These are phyloP conservation scores for Auriscalpium orientale DNA, from an alignment of 768 basidiomycete species.

Conservation along the genomic window DNA sequence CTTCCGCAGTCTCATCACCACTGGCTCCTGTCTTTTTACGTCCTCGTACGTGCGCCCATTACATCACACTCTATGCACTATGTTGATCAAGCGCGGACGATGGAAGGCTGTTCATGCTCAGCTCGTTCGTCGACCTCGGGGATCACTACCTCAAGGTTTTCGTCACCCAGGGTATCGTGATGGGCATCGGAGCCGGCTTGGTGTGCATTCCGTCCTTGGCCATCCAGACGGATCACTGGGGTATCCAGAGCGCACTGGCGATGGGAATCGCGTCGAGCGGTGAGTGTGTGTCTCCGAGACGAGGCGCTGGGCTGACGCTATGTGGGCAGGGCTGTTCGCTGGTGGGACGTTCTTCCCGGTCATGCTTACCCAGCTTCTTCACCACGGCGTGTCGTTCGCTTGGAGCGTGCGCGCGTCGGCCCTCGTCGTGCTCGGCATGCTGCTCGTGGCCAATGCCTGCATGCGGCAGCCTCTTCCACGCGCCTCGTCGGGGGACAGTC, in stretches of 20 bases:
- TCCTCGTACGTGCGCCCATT: slow-evolving; percentile 18
- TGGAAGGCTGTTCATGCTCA: slow-evolving; percentile 20
- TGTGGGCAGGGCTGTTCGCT: slow-evolving; percentile 20
- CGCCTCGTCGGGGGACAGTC: background rate
- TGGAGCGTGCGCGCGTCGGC: slow-evolving; percentile 33
- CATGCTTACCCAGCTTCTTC: slow-evolving; percentile 23
- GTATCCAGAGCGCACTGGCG: slow-evolving; percentile 27
- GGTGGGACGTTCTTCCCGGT: slow-evolving; percentile 30
- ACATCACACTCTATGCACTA: slow-evolving; percentile 12
- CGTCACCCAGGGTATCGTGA: slow-evolving; percentile 42
- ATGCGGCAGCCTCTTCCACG: slow-evolving; percentile 14
- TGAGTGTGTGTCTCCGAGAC: slow-evolving; percentile 20
- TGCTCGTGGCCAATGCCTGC: slow-evolving; percentile 14
- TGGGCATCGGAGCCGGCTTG: slow-evolving; percentile 39
- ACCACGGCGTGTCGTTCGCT: slow-evolving; percentile 28
- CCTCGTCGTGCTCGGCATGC: slow-evolving; percentile 14
- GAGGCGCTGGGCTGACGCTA: background rate
- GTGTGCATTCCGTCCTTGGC: slow-evolving; percentile 40
- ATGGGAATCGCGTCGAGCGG: slow-evolving; percentile 22
- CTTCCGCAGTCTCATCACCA: slow-evolving; percentile 29
- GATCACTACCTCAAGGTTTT: slow-evolving; percentile 43
- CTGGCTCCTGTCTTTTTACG: slow-evolving; percentile 15
- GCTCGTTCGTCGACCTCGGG: slow-evolving; percentile 21
- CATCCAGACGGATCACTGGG: slow-evolving; percentile 39
- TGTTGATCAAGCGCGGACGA: background rate